Evolutionary conservation across 2,329 filamentous ascomycete genomes (phyloP).

Genomic region (Mycosphaerelloides madeirae): DNA sequence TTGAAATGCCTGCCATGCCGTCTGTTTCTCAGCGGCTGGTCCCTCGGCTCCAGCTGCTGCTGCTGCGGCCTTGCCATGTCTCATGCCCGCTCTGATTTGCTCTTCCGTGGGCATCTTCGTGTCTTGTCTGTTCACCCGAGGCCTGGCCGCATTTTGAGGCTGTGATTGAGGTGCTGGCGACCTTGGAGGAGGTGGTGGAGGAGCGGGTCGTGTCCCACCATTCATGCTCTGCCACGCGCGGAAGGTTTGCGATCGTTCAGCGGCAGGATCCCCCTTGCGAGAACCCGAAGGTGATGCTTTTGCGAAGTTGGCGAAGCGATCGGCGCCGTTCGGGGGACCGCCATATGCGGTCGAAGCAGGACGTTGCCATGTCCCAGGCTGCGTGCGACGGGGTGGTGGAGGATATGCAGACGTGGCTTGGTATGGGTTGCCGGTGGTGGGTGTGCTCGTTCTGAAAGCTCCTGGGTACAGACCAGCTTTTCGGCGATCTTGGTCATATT

Average conservation of each 20-base stretch:
- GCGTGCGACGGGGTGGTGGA: slow-evolving; percentile 41
- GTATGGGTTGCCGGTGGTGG: slow-evolving; percentile 36
- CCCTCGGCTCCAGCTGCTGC: slow-evolving; percentile 8
- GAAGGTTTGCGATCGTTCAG: slow-evolving; percentile 42
- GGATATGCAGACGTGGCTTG: slow-evolving; percentile 37
- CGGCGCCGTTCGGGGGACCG: slow-evolving; percentile 36
- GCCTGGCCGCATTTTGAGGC: slow-evolving; percentile 9
- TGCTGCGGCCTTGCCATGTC: slow-evolving; percentile 25
- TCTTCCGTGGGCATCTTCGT: slow-evolving; percentile 34
- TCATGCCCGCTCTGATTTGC: slow-evolving; percentile 34
- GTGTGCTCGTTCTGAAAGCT: slow-evolving; percentile 18
- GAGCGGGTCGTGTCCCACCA: slow-evolving; percentile 30
- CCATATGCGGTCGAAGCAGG: slow-evolving; percentile 22
- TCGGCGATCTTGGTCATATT: slow-evolving; percentile 59
- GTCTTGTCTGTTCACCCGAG: slow-evolving; percentile 26
- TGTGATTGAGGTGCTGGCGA: slow-evolving; percentile 21
- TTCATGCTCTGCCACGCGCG: slow-evolving; percentile 48
- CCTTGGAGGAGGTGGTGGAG: slow-evolving; percentile 18
- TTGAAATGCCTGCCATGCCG: slow-evolving; percentile 35
- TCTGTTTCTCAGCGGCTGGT: slow-evolving; percentile 28
- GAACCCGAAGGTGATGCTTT: slow-evolving; percentile 22
- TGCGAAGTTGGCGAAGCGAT: slow-evolving; percentile 44
- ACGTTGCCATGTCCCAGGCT: slow-evolving; percentile 35
- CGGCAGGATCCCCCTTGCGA: slow-evolving; percentile 35
- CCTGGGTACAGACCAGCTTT: slow-evolving; percentile 41